Evolutionary conservation across 78 protist genomes (phyloP).

Genomic region (Dictyostelium citrinum): DNA sequence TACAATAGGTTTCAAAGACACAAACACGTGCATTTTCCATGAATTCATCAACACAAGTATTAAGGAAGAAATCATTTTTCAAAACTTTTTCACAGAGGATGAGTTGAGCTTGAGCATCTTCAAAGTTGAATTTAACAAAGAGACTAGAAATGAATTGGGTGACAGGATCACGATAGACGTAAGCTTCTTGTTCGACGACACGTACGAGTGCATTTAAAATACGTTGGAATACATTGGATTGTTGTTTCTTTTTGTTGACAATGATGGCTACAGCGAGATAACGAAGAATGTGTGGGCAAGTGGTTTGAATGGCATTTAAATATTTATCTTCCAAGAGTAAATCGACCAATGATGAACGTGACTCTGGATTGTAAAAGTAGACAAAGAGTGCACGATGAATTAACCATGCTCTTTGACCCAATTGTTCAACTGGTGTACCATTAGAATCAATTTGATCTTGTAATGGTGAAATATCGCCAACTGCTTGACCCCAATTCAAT

Average conservation of each 20-base stretch:
- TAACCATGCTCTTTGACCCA: slow-evolving; percentile 94
- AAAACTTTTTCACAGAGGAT: slow-evolving; percentile 89
- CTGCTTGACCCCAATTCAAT: slow-evolving; percentile 84
- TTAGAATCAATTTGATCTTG: slow-evolving; percentile 79
- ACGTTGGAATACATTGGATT: slow-evolving; percentile 23
- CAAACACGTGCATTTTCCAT: slow-evolving; percentile 90
- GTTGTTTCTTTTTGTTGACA: slow-evolving; percentile 77
- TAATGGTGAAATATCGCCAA: slow-evolving; percentile 62
- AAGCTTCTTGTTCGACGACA: slow-evolving; percentile 84
- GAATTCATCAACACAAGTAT: slow-evolving; percentile 75
- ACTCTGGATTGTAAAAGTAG: slow-evolving; percentile 85
- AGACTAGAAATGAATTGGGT: slow-evolving; percentile 85
- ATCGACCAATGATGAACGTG: slow-evolving; percentile 84
- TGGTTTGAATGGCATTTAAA: slow-evolving; percentile 88
- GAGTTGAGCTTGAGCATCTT: slow-evolving; percentile 88
- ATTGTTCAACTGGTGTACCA: slow-evolving; percentile 78
- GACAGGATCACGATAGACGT: slow-evolving; percentile 91
- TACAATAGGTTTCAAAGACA: slow-evolving; percentile 94
- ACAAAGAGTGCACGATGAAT: slow-evolving; percentile 92
- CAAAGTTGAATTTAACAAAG: slow-evolving; percentile 90
- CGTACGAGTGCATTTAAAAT: slow-evolving; percentile 79
- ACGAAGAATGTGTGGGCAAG: slow-evolving; percentile 91
- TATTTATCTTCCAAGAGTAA: slow-evolving; percentile 80
- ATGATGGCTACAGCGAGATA: slow-evolving; percentile 91
- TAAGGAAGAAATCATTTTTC: slow-evolving; percentile 87